phyloP scores from a whole-genome alignment of 2,329 filamentous ascomycete species.

The Elsinoe necatrix region DNA sequence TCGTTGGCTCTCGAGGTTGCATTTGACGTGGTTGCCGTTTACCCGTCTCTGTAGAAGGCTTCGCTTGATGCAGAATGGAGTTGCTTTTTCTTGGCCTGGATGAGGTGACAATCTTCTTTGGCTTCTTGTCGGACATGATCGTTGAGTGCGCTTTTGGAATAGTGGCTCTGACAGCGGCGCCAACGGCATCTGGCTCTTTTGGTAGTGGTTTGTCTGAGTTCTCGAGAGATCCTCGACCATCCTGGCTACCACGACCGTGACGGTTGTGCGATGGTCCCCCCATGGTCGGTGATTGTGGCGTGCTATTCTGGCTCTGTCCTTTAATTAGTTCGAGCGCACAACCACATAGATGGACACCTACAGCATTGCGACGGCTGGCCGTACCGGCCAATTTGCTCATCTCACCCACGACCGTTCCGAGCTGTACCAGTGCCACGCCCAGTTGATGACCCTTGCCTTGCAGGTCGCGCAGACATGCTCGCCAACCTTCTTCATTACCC shows the following conservation, averaged over 20 bases:
- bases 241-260: not conserved
- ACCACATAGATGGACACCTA: conserved; percentile 35
- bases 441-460: conserved; percentile 64
- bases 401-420: conserved; percentile 70
- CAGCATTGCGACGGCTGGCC: conserved; percentile 69
- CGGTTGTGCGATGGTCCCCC: not conserved
- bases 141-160: conserved; percentile 16
- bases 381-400: conserved; percentile 79
- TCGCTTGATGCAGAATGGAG: not conserved
- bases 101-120: not conserved
- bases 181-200: conserved; percentile 20
- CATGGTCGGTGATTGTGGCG: not conserved
- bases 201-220: conserved; percentile 23
- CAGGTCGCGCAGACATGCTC: conserved; percentile 67
- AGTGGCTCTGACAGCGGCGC: conserved; percentile 17
- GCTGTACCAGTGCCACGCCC: conserved; percentile 59
- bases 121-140: not conserved
- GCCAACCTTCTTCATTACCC: conserved; percentile 86
- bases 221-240: not conserved
- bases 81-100: conserved; percentile 3
- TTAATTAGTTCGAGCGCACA: conserved; percentile 10
- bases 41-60: not conserved
- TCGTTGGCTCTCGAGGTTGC: conserved; percentile 11
- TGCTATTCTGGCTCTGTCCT: conserved; percentile 3
- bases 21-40: not conserved